These are phyloP conservation scores for Dothideomycetes sp. DNA, from an alignment of 2,329 filamentous ascomycete species.

Conservation along the genomic window DNA sequence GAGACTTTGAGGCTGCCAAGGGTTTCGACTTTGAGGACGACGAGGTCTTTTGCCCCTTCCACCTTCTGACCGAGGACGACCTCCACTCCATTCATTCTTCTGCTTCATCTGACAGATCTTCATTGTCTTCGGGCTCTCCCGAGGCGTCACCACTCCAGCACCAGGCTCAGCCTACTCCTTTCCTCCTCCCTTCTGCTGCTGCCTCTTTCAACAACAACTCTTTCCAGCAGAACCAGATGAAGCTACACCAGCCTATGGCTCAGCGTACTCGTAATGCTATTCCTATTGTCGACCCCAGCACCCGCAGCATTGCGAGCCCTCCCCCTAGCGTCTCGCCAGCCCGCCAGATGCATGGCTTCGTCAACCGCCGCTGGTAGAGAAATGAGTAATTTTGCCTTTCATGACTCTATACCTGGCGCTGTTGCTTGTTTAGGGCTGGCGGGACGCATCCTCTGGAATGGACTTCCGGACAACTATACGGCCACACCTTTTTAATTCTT, in stretches of 20 bases:
- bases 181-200: slow-evolving; percentile 56
- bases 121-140: slow-evolving; percentile 87
- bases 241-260: slow-evolving; percentile 83
- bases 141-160: slow-evolving; percentile 86
- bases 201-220: slow-evolving; percentile 37
- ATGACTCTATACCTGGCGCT: slow-evolving; percentile 15
- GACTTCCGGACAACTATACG: slow-evolving; percentile 10
- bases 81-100: slow-evolving; percentile 79
- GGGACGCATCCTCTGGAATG: slow-evolving; percentile 16
- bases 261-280: slow-evolving; percentile 90
- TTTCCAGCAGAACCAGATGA: slow-evolving; percentile 45
- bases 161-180: slow-evolving; percentile 61
- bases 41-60: slow-evolving; percentile 81
- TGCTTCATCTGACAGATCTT: slow-evolving; percentile 82
- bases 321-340: slow-evolving; percentile 62
- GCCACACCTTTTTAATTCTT: slow-evolving; percentile 12
- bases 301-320: slow-evolving; percentile 83
- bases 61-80: slow-evolving; percentile 85
- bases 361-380: slow-evolving; percentile 38
- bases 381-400: slow-evolving; percentile 9
- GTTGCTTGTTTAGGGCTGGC: slow-evolving; percentile 17
- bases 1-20: slow-evolving; percentile 79
- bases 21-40: slow-evolving; percentile 96
- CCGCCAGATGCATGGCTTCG: slow-evolving; percentile 52
- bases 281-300: slow-evolving; percentile 92